Base-by-base conservation (phyloP, 805 yeast species). In the Wilhelminamyces savonicus region DNA sequence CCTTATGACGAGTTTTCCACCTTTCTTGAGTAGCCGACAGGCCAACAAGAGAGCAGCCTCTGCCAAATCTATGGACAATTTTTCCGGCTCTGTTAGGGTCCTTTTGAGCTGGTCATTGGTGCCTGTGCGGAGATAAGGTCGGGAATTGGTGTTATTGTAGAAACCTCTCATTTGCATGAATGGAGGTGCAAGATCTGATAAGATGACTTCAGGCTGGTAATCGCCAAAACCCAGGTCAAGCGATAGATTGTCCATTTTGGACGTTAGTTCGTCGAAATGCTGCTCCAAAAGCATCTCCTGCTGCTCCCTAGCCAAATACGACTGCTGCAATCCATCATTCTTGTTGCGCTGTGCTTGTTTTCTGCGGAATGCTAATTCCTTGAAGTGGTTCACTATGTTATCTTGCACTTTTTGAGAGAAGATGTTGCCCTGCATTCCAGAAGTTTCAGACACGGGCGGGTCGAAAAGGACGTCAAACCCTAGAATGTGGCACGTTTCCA, bases 381-480 rank as follows among this genome's bases (percentile, higher is more conserved):
- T 48, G 32, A 58, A 57, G 36, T 50, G 56, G 7, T 47, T 37
- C 12, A 30, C 21, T 1, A 57, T 48, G 10, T 41, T 37, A 3
- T 39, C 24, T 17, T 17, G 19, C 8, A 8, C 19, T 17, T 6
- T 17, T 8, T 8, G 19, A 6, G 85, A 75, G 23, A 83, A 62
- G n/a, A 90, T 81, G 48, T 88, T 85, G 1, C 95, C 97, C 49
- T 92, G 97, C 30, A 88, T 68, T 0, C 88, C 60, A 7, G 81
- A 71, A 0, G 81, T 84, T 2, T 97, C 96, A 3, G 50, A 46
- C 0, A 96, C 95, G 0, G 97, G 96, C 12, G 70, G 66, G 30
- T 78, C 73, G 6, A 84, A 81, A 13, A 90, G 63, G 20, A 92
- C 66, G 56, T 92, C 71, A 32, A 59, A 46, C 17, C 68, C 69